A percentile compares a stretch with the other conserved stretches of the same genome.
phyloP scores from a whole-genome alignment of 2,329 filamentous ascomycete species.

The Fusarium sp. region DNA sequence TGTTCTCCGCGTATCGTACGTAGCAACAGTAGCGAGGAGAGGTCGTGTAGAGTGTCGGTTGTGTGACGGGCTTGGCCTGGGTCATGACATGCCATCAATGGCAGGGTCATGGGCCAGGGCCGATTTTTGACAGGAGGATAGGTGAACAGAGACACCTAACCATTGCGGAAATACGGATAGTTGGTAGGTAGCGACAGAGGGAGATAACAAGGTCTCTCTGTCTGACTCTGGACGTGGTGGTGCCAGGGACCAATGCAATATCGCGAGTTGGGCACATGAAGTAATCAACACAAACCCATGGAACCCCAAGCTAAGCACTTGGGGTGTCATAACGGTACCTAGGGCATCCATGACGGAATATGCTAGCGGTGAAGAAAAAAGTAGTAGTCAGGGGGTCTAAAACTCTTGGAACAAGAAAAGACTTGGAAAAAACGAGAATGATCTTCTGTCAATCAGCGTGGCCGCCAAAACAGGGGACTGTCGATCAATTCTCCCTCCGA shows the following conservation, averaged over 20 bases:
- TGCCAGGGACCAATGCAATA: slow-evolving; percentile 8
- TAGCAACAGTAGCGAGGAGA: background rate
- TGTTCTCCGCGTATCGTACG: background rate
- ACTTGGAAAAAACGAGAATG: slow-evolving; percentile 18
- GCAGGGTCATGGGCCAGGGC: background rate
- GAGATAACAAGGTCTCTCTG: background rate
- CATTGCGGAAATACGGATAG: background rate
- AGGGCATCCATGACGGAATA: slow-evolving; percentile 29
- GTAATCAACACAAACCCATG: slow-evolving; percentile 1
- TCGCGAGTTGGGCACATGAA: slow-evolving; percentile 7
- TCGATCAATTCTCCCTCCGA: slow-evolving; percentile 25
- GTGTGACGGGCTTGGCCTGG: background rate
- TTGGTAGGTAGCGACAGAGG: background rate
- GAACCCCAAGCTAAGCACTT: slow-evolving; percentile 4
- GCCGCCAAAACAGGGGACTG: slow-evolving; percentile 21
- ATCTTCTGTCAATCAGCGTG: slow-evolving; percentile 29
- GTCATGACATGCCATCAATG: slow-evolving; percentile 6
- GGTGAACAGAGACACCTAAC: background rate
- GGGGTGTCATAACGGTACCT: slow-evolving; percentile 23
- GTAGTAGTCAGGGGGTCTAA: slow-evolving; percentile 12
- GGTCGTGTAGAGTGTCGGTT: background rate
- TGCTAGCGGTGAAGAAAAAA: slow-evolving; percentile 28
- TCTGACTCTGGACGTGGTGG: background rate
- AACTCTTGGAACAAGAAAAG: slow-evolving; percentile 18
- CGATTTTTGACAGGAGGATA: background rate